Percentiles rank a stretch among this genome's conserved stretches.
phyloP scores from a whole-genome alignment of 208 protist genomes.

The Tetramitus jugosus region DNA sequence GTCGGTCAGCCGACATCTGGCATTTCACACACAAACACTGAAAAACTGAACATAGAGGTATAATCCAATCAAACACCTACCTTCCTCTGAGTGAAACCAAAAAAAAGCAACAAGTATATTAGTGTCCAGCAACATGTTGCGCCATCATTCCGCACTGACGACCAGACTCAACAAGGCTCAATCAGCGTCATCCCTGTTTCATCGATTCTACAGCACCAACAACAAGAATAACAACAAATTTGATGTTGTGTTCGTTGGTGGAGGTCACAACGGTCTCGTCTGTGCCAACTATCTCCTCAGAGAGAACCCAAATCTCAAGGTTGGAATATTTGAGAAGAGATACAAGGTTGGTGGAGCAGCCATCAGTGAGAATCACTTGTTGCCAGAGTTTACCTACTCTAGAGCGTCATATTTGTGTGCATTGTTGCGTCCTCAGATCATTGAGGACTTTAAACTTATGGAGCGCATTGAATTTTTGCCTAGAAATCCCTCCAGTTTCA shows the following conservation, averaged over 20 bases:
- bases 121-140: too few species aligned
- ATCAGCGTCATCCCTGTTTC: too few species aligned
- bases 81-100: too few species aligned
- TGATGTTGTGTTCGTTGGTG: not conserved
- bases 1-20: too few species aligned
- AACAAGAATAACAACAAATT: too few species aligned
- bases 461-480: constrained; percentile 30
- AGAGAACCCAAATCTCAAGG: not conserved
- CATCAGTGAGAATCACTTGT: constrained; percentile 42
- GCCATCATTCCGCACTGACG: too few species aligned
- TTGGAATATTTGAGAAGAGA: constrained; percentile 9
- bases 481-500: constrained; percentile 46
- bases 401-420: constrained; percentile 46
- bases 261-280: constrained; percentile 16
- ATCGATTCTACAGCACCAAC: too few species aligned
- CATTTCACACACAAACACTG: too few species aligned
- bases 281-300: not conserved
- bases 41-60: too few species aligned
- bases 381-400: constrained; percentile 52
- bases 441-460: constrained; percentile 46
- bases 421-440: constrained; percentile 40
- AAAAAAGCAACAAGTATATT: too few species aligned
- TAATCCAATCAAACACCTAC: too few species aligned
- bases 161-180: too few species aligned
- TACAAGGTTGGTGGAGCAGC: constrained; percentile 31